Base-by-base conservation (phyloP, 495 filamentous ascomycete genomes). In the Tuber aestivum region DNA sequence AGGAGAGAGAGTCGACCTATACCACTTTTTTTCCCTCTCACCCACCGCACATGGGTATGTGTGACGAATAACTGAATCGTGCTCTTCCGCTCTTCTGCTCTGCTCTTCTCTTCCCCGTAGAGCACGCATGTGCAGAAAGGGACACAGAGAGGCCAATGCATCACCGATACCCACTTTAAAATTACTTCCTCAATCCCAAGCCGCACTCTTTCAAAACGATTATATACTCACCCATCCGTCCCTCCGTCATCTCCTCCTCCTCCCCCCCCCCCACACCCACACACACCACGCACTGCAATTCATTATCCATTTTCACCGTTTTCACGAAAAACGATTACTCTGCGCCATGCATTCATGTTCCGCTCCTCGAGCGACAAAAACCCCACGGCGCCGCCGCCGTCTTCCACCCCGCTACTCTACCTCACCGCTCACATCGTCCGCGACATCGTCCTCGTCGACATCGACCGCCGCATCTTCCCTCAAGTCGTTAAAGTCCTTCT, bases 401-500 rank as follows among this genome's bases (percentile, higher is more conserved):
- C 56, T 65, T 65, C 56, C 56, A 65, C 56, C 10, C 56, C 56
- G 27, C 14, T 65, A 65, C 27, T 65, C 56, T 35, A 14, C 56
- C 56, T 65, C 56, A 35, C 56, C 56, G 35, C 56, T 65, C 56
- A 65, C 56, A 35, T 65, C 56, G 20, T 65, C 56, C 1, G 56
- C 56, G 27, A 65, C 56, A 65, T 65, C 56, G 14, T 65, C 56
- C 16, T 65, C 56, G 27, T 65, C 56, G 5, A 65, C 56, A 65
- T 65, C 56, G 14, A 65, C 56, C 56, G 56, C 56, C 18, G 56
- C 56, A 65, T 65, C 56, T 8, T 65, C 56, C 56, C 56, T 65
- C 56, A 65, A 65, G 56, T 65, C 56, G 12, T 12, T 65, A 65
- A 65, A 65, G 27, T 65, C 56, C 56, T 65, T 65, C 56, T 65